Conservation (phyloP, 75 land plant species). For the Cryptomeria japonica region DNA sequence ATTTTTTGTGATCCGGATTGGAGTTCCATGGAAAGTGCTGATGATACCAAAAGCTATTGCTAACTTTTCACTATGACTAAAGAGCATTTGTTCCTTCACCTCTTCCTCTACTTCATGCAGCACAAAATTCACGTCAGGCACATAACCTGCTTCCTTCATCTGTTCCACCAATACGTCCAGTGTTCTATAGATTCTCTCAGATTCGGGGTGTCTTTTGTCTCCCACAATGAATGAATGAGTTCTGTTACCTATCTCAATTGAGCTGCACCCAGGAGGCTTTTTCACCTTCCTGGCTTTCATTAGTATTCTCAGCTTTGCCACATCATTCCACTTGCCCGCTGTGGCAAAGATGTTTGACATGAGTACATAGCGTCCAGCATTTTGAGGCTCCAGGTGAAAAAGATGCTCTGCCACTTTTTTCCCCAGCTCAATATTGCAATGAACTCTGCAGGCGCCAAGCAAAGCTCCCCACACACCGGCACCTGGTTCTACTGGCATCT, state of each 20-base stretch:
- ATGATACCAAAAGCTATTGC: slow-evolving; percentile 31
- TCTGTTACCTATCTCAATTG: slow-evolving; percentile 11
- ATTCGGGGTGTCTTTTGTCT: slow-evolving; percentile 11
- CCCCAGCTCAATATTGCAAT: slow-evolving; percentile 14
- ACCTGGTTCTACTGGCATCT: neutral
- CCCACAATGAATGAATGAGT: slow-evolving; percentile 18
- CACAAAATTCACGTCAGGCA: slow-evolving; percentile 14
- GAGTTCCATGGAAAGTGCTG: slow-evolving; percentile 20
- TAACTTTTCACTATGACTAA: slow-evolving; percentile 23
- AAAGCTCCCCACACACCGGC: neutral
- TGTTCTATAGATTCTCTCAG: slow-evolving; percentile 6
- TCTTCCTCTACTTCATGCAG: slow-evolving; percentile 14
- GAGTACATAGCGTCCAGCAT: slow-evolving; percentile 18
- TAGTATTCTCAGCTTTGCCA: neutral
- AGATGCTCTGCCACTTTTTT: slow-evolving; percentile 9
- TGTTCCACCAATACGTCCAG: slow-evolving; percentile 1
- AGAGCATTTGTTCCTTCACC: slow-evolving; percentile 12
- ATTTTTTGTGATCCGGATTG: slow-evolving; percentile 20
- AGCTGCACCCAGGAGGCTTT: slow-evolving; percentile 12
- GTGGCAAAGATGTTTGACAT: slow-evolving; percentile 18
- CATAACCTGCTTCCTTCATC: slow-evolving; percentile 13
- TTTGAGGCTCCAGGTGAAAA: slow-evolving; percentile 12
- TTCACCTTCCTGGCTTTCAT: slow-evolving; percentile 13
- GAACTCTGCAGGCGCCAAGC: slow-evolving; percentile 12
- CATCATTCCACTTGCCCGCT: slow-evolving; percentile 17